These are phyloP conservation scores for Vishniacozyma victoriae DNA, from an alignment of 768 basidiomycete genomes.

Conservation along the genomic window DNA sequence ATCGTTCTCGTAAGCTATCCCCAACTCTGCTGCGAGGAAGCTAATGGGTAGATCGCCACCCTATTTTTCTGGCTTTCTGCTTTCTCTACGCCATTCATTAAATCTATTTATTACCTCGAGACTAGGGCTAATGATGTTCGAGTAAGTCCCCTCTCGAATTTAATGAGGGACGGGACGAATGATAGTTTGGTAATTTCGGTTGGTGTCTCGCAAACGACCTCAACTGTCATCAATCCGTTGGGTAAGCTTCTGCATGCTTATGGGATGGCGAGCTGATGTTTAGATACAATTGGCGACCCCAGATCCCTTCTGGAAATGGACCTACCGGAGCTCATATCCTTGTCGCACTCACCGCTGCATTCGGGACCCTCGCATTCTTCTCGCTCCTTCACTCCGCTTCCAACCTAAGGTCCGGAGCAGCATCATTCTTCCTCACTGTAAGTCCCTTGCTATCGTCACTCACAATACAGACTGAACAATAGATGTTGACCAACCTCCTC, in stretches of 20 bases:
- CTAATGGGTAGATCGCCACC: slow-evolving; percentile 20
- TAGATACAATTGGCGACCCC: slow-evolving; percentile 28
- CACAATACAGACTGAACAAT: too few relatives aligned
- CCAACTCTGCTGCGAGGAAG: background rate
- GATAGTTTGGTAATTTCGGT: slow-evolving; percentile 38
- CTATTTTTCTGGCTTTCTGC: slow-evolving; percentile 43
- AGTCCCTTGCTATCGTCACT: slow-evolving; percentile 7
- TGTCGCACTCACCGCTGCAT: slow-evolving; percentile 37
- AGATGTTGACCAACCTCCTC: slow-evolving; percentile 34
- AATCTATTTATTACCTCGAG: slow-evolving; percentile 33
- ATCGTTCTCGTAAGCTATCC: slow-evolving; percentile 31
- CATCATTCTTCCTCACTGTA: slow-evolving; percentile 30
- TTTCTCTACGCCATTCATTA: slow-evolving; percentile 38
- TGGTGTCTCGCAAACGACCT: slow-evolving; percentile 13
- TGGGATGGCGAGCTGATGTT: background rate
- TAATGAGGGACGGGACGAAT: background rate
- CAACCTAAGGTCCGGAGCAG: slow-evolving; percentile 14
- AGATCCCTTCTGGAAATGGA: slow-evolving; percentile 14
- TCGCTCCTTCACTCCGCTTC: slow-evolving; percentile 15
- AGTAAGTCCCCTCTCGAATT: slow-evolving; percentile 6
- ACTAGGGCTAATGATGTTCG: slow-evolving; percentile 16
- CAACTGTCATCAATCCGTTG: slow-evolving; percentile 18
- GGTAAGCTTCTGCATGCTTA: slow-evolving; percentile 16
- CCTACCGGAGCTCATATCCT: slow-evolving; percentile 37
- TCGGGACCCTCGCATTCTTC: slow-evolving; percentile 32